Base-by-base conservation (phyloP, 176 grass and related monocot genomes). In the Carex myosuroides region DNA sequence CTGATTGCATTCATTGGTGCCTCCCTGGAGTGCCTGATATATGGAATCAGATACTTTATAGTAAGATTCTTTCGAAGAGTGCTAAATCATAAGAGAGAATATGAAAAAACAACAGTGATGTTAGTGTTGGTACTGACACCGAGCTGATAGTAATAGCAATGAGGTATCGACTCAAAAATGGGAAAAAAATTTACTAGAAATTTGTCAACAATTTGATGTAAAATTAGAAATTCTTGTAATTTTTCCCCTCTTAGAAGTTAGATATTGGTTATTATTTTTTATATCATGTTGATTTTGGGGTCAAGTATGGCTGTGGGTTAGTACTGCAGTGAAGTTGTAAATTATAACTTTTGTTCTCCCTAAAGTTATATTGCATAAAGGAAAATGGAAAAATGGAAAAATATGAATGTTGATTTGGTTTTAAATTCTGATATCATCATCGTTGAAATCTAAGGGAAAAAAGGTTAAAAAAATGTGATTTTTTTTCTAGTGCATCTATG, bases 1-100 rank as follows among this genome's bases (percentile, higher is more conserved):
- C 96, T 0, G 96, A 99, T 70, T 95, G 96, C 83, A 95, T 99
- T 58, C 96, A 95, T 20, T 95, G 96, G 96, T 99, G 96, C 64
- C 89, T 99, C 32, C 93, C 96, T 0, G 96, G 96, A 26, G 80
- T 98, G 35, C 93, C 96, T 0, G 96, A 95, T 35, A 86, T 92
- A 52, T 98, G 96, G 96, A 98, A 98, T 67, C 85, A 90, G 61
- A 87, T 98, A 58, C 79, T 98, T 0, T 98, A 92, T 6, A 88
- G 88, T 3, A 91, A 83, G 42, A 92, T 94, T 32, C 83, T 99
- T 39, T 91, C 88, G 0, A 91, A 82, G 81, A 53, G 41, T 48
- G 6, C 32, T 56, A 78, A 56, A 56, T 33, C 44, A 17, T 66
- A 52, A 41, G 37, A 41, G 37, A 39, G 37, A 4, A 39, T 39